A percentile compares a stretch with the other conserved stretches of the same genome.
Evolutionary conservation across 2,329 filamentous ascomycete genomes (phyloP).

Genomic region (Aciculosporium take): DNA sequence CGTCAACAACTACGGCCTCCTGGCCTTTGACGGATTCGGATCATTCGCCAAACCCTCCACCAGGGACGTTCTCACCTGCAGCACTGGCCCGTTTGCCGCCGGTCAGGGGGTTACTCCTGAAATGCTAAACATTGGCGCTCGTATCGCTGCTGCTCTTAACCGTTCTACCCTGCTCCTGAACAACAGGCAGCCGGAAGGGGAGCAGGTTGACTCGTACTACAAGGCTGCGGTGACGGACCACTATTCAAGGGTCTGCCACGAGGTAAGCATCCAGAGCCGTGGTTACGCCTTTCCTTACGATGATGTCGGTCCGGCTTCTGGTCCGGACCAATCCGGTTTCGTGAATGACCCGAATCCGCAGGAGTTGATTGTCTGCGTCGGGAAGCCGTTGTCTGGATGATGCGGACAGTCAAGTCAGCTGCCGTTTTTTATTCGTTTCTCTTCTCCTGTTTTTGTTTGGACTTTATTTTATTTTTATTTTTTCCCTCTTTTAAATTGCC

Average conservation of each 20-base stretch:
- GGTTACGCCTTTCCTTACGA: constrained; percentile 63
- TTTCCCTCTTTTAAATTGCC: background rate
- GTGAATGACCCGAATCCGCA: constrained; percentile 42
- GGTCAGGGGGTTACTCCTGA: constrained; percentile 26
- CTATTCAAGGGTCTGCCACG: constrained; percentile 51
- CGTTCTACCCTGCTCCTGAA: constrained; percentile 50
- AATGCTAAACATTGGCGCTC: constrained; percentile 51
- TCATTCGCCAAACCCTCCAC: constrained; percentile 35
- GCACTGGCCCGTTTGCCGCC: constrained; percentile 40
- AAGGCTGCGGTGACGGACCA: constrained; percentile 44
- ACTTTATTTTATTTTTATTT: background rate
- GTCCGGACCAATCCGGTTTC: constrained; percentile 46
- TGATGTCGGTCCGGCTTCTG: constrained; percentile 44
- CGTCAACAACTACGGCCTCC: constrained; percentile 20
- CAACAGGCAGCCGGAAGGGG: constrained; percentile 36
- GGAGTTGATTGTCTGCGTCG: constrained; percentile 42
- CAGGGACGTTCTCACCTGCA: constrained; percentile 37
- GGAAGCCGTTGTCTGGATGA: constrained; percentile 20
- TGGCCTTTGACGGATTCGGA: constrained; percentile 27
- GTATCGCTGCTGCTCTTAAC: constrained; percentile 65
- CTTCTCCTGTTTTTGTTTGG: background rate
- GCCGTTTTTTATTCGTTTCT: background rate
- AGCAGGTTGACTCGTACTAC: constrained; percentile 38
- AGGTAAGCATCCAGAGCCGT: constrained; percentile 39
- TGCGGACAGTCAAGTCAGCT: no score